Base-by-base conservation (phyloP, 345 rosid species). In the Populus nigra region DNA sequence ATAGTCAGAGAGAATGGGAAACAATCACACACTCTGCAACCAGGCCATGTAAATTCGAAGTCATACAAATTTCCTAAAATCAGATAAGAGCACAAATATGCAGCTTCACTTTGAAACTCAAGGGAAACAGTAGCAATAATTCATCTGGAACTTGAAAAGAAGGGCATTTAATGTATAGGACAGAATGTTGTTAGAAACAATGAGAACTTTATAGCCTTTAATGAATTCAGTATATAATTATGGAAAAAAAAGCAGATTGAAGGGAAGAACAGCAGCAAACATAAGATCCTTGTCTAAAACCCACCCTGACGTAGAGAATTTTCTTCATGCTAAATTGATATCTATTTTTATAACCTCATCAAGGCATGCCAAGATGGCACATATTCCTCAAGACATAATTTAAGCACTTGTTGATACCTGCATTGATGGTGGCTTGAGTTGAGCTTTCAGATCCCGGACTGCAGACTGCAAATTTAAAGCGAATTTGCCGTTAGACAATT, bases 401-500 rank as follows among this genome's bases (percentile, higher is more conserved):
- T 35, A 72, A 3, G 10, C 27, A 71, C 27, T 47, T 20, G 71
- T 43, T 33, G 49, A 71, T 89, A 96, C 99, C 99, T 93, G 99
- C 92, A 96, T 93, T 74, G 97, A 92, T 45, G 98, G 93, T 11
- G 99, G 99, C 90, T 92, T 96, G 76, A 96, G 94, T 80, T 93
- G 98, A 22, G 89, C 91, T 86, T 90, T 96, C 88, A 92, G 85
- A 81, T 96, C 98, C 41, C 98, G 90, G 59, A 96, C 93, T 41
- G 96, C 98, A 77, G 96, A 91, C 99, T 96, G 85, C 33, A 82
- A 84, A 80, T 69, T 49, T 80, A 74, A 65, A 74, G 70, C 73
- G 7, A 25, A 35, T 5, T 39, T 70, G 45, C 39, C 12, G 31
- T 81, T 73, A 79, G 74, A 73, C 1, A 25, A 47, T 47, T 47